Percentiles rank a stretch among this genome's conserved stretches.
These are phyloP conservation scores for Tephrocybe sp. DNA, from an alignment of 768 basidiomycete species.

Conservation along the genomic window DNA sequence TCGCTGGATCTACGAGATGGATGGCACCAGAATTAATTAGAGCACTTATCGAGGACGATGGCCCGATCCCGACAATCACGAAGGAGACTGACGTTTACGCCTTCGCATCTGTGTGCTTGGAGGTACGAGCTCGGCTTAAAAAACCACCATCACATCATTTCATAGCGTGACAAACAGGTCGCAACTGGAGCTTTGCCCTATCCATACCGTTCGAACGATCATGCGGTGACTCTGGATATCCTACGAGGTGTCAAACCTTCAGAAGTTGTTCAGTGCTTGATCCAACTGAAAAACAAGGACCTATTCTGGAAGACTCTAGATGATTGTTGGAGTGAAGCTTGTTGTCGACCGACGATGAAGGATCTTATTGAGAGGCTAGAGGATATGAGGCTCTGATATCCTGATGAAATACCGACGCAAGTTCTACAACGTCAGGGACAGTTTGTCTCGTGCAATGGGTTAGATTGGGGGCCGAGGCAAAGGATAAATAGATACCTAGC, in stretches of 20 bases:
- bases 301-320: slow-evolving; percentile 43
- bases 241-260: slow-evolving; percentile 41
- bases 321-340: slow-evolving; percentile 40
- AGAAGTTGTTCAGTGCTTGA: slow-evolving; percentile 25
- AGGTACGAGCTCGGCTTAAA: slow-evolving; percentile 32
- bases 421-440: too few species aligned
- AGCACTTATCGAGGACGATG: slow-evolving; percentile 47
- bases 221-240: slow-evolving; percentile 51
- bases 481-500: too few species aligned
- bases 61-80: slow-evolving; percentile 39
- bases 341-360: slow-evolving; percentile 41
- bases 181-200: slow-evolving; percentile 52
- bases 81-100: slow-evolving; percentile 58
- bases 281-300: slow-evolving; percentile 28
- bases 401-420: too few species aligned
- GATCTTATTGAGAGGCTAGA: slow-evolving; percentile 32
- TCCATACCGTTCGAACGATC: slow-evolving; percentile 50
- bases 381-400: slow-evolving; percentile 14
- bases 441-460: too few species aligned
- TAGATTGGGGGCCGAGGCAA: too few species aligned
- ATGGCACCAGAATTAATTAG: slow-evolving; percentile 59
- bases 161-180: slow-evolving; percentile 28
- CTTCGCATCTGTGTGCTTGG: slow-evolving; percentile 57
- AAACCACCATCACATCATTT: too few species aligned
- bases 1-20: slow-evolving; percentile 48